phyloP scores from a whole-genome alignment of 331 rosid genomes.

The Arachis monticola region DNA sequence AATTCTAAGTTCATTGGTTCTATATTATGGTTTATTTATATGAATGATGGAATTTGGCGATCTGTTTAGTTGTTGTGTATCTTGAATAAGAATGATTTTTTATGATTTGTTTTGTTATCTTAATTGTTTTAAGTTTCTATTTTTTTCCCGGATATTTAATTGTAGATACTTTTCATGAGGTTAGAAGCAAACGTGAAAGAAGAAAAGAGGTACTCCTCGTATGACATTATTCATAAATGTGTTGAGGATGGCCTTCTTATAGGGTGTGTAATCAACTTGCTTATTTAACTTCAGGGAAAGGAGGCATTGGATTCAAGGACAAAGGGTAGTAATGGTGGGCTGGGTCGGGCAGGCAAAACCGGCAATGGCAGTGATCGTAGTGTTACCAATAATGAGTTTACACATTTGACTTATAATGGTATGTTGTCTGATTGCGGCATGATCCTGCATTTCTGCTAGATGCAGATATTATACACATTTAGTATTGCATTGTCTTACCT shows the following conservation, averaged over 20 bases:
- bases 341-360: conserved; percentile 46
- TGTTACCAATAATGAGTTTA: conserved; percentile 45
- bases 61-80: neutral
- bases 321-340: conserved; percentile 32
- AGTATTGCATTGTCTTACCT: conserved; percentile 42
- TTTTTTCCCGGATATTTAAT: neutral
- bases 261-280: conserved; percentile 22
- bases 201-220: conserved; percentile 70
- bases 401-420: conserved; percentile 54
- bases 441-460: conserved; percentile 31
- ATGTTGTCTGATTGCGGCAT: conserved; percentile 39
- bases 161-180: conserved; percentile 54
- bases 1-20: conserved; percentile 8
- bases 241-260: conserved; percentile 6
- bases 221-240: conserved; percentile 21
- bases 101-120: conserved; percentile 39
- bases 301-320: conserved; percentile 55
- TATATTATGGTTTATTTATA: conserved; percentile 16
- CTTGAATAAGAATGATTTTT: conserved; percentile 27
- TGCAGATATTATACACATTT: conserved; percentile 23
- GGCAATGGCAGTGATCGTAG: conserved; percentile 33
- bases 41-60: conserved; percentile 2
- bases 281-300: conserved; percentile 53
- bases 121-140: conserved; percentile 10
- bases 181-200: conserved; percentile 85